A percentile compares a stretch with the other conserved stretches of the same genome.
These are phyloP conservation scores for Bimuria novae-zelandiae DNA, from an alignment of 2,329 filamentous ascomycete species.

Conservation along the genomic window DNA sequence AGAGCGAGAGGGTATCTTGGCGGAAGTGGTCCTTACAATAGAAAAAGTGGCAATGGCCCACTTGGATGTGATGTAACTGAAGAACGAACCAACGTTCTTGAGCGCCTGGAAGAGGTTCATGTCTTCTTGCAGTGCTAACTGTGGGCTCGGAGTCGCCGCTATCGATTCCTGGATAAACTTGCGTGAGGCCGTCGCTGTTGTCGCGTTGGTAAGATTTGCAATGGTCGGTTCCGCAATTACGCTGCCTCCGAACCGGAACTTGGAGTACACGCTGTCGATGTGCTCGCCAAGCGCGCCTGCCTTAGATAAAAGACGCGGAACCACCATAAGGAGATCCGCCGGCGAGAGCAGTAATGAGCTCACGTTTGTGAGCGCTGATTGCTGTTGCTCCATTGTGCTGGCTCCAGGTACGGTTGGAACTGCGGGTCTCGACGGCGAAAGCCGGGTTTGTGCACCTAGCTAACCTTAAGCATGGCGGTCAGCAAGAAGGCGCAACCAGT, in stretches of 20 bases:
- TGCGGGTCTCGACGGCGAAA: neutral
- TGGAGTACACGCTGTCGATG: constrained; percentile 58
- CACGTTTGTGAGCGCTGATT: constrained; percentile 36
- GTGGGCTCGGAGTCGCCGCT: constrained; percentile 49
- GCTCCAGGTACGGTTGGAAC: neutral
- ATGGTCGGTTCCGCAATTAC: constrained; percentile 65
- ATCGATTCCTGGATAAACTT: constrained; percentile 51
- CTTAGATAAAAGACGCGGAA: constrained; percentile 72
- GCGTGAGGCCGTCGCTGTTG: constrained; percentile 42
- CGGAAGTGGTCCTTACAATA: constrained; percentile 68
- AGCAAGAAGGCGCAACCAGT: neutral
- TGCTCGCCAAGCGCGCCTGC: constrained; percentile 68
- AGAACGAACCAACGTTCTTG: constrained; percentile 80
- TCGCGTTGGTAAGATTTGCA: constrained; percentile 47
- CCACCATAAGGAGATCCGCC: constrained; percentile 69
- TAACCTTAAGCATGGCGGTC: constrained; percentile 5
- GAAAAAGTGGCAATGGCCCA: constrained; percentile 90
- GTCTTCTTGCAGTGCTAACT: constrained; percentile 35
- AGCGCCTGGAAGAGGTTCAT: constrained; percentile 56
- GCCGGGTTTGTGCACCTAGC: neutral
- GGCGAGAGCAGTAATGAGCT: constrained; percentile 60
- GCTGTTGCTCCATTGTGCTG: constrained; percentile 27
- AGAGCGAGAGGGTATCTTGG: too few species aligned
- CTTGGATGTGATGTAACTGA: constrained; percentile 69
- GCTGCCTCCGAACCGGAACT: constrained; percentile 60